A percentile compares a stretch with the other conserved stretches of the same genome.
Conservation (phyloP, 768 basidiomycete species). For the Dacryopinax spathularia region DNA sequence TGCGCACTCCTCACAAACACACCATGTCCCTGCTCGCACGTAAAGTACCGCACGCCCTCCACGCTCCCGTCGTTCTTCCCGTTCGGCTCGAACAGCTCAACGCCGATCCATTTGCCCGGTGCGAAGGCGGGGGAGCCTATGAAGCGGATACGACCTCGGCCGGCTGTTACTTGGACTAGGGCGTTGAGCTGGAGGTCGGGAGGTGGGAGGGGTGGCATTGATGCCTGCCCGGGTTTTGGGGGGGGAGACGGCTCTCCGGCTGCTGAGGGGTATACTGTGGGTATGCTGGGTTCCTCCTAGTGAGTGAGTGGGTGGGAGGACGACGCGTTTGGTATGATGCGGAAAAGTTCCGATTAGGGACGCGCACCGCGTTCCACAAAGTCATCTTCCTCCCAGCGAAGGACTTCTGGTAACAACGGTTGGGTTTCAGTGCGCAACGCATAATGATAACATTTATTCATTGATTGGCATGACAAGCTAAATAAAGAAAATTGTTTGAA, state of each 20-base stretch:
- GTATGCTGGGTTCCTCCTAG: not conserved
- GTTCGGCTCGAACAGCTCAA: constrained; percentile 65
- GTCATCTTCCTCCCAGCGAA: too few relatives aligned
- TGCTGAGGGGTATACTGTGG: not conserved
- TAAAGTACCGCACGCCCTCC: constrained; percentile 65
- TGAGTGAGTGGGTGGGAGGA: not conserved
- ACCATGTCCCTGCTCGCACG: constrained; percentile 59
- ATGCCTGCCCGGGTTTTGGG: not conserved
- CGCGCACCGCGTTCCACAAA: not conserved
- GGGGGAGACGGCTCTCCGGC: not conserved
- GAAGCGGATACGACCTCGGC: constrained; percentile 76
- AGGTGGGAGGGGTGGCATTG: constrained; percentile 2
- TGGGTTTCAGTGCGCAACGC: too few relatives aligned
- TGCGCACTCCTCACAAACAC: constrained; percentile 82
- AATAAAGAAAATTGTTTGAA: not conserved
- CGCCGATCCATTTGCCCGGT: constrained; percentile 86
- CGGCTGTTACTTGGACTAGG: constrained; percentile 64
- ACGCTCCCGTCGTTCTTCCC: constrained; percentile 97
- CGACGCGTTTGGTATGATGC: constrained; percentile 2
- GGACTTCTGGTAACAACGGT: too few relatives aligned
- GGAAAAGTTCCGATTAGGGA: not conserved
- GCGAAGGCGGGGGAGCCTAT: constrained; percentile 71
- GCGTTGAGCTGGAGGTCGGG: constrained; percentile 40
- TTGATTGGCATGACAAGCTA: not conserved
- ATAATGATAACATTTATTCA: too few relatives aligned